phyloP scores from a whole-genome alignment of 1,139 yeast genomes.

The Yamadazyma oceani region DNA sequence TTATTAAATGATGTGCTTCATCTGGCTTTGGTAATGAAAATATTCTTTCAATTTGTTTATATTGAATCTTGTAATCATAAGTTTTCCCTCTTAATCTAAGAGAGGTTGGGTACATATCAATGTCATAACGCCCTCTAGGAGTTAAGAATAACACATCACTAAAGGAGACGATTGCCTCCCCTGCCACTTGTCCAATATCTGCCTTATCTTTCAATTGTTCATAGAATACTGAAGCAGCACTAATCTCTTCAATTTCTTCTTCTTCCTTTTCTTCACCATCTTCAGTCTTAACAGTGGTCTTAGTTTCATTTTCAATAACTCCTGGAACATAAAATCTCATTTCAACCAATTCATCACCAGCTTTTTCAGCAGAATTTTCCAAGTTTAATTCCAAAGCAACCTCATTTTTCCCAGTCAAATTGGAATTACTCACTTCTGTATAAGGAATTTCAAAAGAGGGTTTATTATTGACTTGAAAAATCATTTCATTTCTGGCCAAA shows the following conservation, averaged over 20 bases:
- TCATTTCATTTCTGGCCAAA: conserved; percentile 86
- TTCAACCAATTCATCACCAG: conserved; percentile 96
- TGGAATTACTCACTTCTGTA: conserved; percentile 76
- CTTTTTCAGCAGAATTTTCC: conserved; percentile 51
- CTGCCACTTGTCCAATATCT: conserved; percentile 94
- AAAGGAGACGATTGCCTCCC: conserved; percentile 95
- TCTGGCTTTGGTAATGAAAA: conserved; percentile 94
- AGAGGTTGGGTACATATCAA: conserved; percentile 87
- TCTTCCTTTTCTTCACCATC: conserved; percentile 41
- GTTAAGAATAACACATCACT: conserved; percentile 89
- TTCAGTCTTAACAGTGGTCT: conserved; percentile 33
- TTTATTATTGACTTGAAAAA: conserved; percentile 81
- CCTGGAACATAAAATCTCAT: conserved; percentile 94
- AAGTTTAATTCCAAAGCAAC: conserved; percentile 86
- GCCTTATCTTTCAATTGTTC: conserved; percentile 93
- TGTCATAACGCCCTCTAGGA: conserved; percentile 98
- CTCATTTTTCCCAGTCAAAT: conserved; percentile 88
- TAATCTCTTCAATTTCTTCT: conserved; percentile 55
- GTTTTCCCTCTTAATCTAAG: conserved; percentile 96
- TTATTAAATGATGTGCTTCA: conserved; percentile 83
- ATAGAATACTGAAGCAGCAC: conserved; percentile 82
- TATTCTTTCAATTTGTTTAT: conserved; percentile 84
- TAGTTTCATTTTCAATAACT: conserved; percentile 51
- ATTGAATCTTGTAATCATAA: conserved; percentile 93
- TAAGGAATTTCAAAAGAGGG: conserved; percentile 94